phyloP scores from a whole-genome alignment of 75 land plant genomes.

The Pinus taeda region DNA sequence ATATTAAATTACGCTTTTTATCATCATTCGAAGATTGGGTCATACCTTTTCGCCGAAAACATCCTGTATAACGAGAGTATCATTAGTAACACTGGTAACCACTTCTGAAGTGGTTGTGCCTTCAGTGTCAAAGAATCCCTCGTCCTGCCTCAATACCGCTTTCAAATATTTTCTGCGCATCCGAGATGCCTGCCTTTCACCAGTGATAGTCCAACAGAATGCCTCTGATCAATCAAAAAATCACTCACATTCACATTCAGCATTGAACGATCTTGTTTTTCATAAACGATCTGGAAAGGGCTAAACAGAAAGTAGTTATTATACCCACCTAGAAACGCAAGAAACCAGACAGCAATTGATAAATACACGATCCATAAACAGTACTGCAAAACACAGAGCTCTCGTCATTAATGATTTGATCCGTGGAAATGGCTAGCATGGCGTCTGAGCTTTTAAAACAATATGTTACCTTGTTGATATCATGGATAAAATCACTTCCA shows the following conservation, averaged over 20 bases:
- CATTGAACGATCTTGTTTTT: background rate
- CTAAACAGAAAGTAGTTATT: background rate
- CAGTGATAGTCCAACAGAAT: conserved; percentile 58
- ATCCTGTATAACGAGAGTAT: conserved; percentile 46
- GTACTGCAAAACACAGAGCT: conserved; percentile 17
- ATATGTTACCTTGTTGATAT: conserved; percentile 22
- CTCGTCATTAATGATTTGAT: background rate
- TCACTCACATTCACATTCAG: background rate
- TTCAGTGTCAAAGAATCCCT: conserved; percentile 45
- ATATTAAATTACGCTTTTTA: no score
- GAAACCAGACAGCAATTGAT: conserved; percentile 25
- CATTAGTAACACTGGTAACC: conserved; percentile 36
- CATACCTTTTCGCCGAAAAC: conserved; percentile 64
- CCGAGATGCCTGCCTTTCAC: conserved; percentile 49
- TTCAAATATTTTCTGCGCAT: conserved; percentile 51
- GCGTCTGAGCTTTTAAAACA: background rate
- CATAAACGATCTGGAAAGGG: background rate
- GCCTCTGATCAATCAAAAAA: conserved; percentile 35
- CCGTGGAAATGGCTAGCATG: no score
- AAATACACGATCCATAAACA: conserved; percentile 27
- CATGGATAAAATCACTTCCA: conserved; percentile 5
- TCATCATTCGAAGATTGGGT: background rate
- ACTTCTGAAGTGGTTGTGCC: conserved; percentile 43
- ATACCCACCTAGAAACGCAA: conserved; percentile 44
- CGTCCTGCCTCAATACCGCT: conserved; percentile 54